Evolutionary conservation across 1,284 basidiomycete species (phyloP).

Genomic region (Trichosporon sp.): DNA sequence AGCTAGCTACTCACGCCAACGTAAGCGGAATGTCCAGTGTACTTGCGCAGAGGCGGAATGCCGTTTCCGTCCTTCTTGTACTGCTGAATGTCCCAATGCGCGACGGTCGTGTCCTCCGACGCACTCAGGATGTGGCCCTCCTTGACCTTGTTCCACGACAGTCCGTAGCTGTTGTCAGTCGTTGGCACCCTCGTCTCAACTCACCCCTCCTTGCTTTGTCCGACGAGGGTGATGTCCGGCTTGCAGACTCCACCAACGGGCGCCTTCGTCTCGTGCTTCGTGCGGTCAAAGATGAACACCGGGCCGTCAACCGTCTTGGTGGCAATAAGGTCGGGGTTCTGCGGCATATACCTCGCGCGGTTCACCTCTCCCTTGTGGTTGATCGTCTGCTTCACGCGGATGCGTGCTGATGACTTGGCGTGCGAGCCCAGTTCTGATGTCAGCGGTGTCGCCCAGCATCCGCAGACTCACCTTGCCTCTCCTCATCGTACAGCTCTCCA

Average conservation of each 20-base stretch:
- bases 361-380: constrained; percentile 97
- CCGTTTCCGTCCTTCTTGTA: constrained; percentile 76
- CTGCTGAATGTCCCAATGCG: constrained; percentile 90
- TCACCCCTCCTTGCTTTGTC: constrained; percentile 89
- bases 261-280: constrained; percentile 92
- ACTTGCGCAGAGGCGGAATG: constrained; percentile 76
- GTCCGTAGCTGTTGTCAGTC: constrained; percentile 65
- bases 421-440: constrained; percentile 73
- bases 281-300: constrained; percentile 90
- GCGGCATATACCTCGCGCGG: constrained; percentile 96
- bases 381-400: constrained; percentile 89
- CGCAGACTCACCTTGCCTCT: constrained; percentile 60
- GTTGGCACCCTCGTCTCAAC: constrained; percentile 28
- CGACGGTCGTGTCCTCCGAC: constrained; percentile 93
- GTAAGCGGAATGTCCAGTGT: constrained; percentile 80
- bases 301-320: constrained; percentile 89
- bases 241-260: constrained; percentile 75
- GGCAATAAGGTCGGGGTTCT: constrained; percentile 94
- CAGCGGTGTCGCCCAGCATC: background rate
- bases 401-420: constrained; percentile 68
- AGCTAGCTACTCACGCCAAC: constrained; percentile 68
- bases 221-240: constrained; percentile 84
- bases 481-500: constrained; percentile 78
- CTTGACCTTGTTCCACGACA: constrained; percentile 84
- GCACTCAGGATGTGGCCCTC: constrained; percentile 83